Evolutionary conservation across 495 filamentous ascomycete genomes (phyloP), one percentile per base, ranked within the genome.

Genomic region (Jackrogersella multiformis): DNA sequence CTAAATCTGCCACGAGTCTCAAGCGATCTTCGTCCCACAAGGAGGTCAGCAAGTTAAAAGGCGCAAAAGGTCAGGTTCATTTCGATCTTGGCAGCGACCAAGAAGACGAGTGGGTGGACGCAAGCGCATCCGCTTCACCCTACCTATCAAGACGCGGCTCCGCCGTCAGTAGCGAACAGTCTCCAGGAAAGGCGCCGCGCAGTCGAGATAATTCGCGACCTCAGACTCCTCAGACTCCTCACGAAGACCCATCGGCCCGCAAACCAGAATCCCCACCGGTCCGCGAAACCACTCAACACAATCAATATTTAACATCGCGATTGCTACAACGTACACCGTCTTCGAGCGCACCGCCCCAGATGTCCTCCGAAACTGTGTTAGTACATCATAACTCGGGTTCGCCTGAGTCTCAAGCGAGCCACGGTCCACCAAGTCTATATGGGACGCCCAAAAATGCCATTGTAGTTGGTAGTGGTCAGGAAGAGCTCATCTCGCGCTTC

Each of bases 301-400:
- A 77, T 26, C 75, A 83, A 54, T 79, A 81, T 38, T 81, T 89
- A 57, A 89, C 87, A 13, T 82, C 85, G 2, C 77, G 86, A 46
- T 75, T 90, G 16, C 79, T 90, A 4, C 83, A 87, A 69, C 80
- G 87, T 51, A 80, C 77, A 28, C 79, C 83, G 5, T 85, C 84
- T 8, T 78, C 85, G 38, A 81, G 84, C 61, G 82, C 83, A 18
- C 81, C 85, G 12, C 87, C 87, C 41, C 82, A 84, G 68, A 87
- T 87, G 84, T 86, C 85, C 26, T 66, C 80, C 54, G 79, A 87
- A 62, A 84, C 80, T 12, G 86, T 81, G 4, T 82, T 80, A 0
- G 85, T 80, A 21, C 79, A 78, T 24, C 74, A 67, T 13, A 66
- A 72, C 13, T 73, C 84, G 5, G 80, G 75, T n/a, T 85, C 78